Percentiles rank a stretch among this genome's conserved stretches.
These are phyloP conservation scores for Diddensiella caesifluorescens DNA, from an alignment of 805 yeast species.

Conservation along the genomic window DNA sequence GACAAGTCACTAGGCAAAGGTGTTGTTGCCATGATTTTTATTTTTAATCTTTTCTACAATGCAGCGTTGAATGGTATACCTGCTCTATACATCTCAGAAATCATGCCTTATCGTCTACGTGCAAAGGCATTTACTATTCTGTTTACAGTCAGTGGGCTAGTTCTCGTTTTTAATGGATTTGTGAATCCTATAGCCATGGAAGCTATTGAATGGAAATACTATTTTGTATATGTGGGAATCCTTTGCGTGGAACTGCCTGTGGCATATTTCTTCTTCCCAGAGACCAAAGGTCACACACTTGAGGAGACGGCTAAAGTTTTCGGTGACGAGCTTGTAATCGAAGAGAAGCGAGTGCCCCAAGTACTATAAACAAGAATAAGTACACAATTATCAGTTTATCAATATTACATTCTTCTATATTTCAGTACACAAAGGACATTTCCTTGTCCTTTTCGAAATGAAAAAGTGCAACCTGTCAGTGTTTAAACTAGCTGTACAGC, in stretches of 20 bases:
- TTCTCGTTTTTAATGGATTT: constrained; percentile 19
- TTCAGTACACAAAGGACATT: no score
- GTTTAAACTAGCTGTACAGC: no score
- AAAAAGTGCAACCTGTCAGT: no score
- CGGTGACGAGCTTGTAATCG: constrained; percentile 26
- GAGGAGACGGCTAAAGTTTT: constrained; percentile 40
- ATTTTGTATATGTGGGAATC: constrained; percentile 32
- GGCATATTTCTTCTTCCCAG: constrained; percentile 33
- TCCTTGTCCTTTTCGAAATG: no score
- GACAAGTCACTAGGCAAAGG: constrained; percentile 7
- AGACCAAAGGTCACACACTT: constrained; percentile 39
- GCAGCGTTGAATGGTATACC: constrained; percentile 34
- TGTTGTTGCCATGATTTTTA: constrained; percentile 12
- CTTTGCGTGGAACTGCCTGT: constrained; percentile 30
- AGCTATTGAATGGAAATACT: constrained; percentile 41
- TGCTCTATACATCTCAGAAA: constrained; percentile 35
- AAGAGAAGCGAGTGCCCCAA: no score
- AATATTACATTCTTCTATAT: no score
- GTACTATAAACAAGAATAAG: no score
- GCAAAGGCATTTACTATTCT: constrained; percentile 13
- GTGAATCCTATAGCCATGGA: constrained; percentile 40
- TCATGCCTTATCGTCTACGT: constrained; percentile 17
- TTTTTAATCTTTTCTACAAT: constrained; percentile 11
- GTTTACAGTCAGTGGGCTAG: constrained; percentile 6
- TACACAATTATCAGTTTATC: no score